phyloP scores from a whole-genome alignment of 2,329 filamentous ascomycete species.

The Ceratocystis smalleyi region DNA sequence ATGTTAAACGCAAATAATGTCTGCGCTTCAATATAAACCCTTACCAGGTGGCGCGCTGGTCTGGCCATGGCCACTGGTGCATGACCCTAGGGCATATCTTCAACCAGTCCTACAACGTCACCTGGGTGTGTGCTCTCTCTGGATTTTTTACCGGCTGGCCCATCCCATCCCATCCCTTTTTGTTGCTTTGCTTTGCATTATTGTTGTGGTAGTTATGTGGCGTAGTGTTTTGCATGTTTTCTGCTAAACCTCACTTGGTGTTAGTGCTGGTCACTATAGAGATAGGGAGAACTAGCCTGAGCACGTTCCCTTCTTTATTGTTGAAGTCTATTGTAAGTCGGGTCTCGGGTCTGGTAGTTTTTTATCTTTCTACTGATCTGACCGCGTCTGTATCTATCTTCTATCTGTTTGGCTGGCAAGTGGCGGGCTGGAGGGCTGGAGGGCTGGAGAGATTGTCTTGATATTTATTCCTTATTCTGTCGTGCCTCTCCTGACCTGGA shows the following conservation, averaged over 20 bases:
- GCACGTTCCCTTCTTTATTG: neutral
- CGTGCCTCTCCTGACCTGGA: neutral
- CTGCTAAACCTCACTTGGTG: neutral
- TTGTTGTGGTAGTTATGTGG: neutral
- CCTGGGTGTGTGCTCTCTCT: too few species aligned
- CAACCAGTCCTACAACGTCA: too few species aligned
- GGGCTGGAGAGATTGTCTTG: too few species aligned
- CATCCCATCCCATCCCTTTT: neutral
- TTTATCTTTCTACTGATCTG: neutral
- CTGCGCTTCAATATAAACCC: too few species aligned
- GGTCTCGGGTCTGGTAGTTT: neutral
- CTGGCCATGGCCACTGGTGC: too few species aligned
- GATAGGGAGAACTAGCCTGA: neutral
- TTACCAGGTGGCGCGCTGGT: too few species aligned
- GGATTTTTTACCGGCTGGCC: too few species aligned
- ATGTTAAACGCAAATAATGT: too few species aligned
- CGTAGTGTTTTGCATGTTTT: neutral
- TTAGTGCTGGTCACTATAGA: slow-evolving; percentile 6
- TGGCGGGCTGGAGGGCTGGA: too few species aligned
- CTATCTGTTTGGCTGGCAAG: neutral
- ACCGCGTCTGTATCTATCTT: neutral
- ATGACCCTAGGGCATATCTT: too few species aligned
- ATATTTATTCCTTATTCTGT: neutral
- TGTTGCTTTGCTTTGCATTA: neutral
- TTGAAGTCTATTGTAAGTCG: neutral